Percentiles rank a stretch among this genome's conserved stretches.
phyloP scores from a whole-genome alignment of 176 grass and related monocot species.

The Zizania latifolia region DNA sequence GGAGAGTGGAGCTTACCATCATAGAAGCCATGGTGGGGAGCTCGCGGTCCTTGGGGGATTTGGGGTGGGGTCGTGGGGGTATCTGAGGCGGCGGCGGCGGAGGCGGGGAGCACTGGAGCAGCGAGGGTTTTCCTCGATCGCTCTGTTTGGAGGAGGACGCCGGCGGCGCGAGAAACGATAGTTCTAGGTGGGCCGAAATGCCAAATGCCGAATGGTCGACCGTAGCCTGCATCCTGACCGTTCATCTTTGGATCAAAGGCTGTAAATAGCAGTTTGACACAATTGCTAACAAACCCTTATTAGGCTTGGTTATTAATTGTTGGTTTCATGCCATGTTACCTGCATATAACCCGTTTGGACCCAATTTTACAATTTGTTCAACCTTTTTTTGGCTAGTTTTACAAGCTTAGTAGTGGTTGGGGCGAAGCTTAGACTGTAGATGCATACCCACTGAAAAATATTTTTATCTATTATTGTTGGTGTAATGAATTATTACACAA shows the following conservation, averaged over 20 bases:
- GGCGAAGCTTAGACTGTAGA: neutral
- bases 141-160: neutral
- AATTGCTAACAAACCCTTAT: no score
- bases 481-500: no score
- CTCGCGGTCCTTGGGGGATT: neutral
- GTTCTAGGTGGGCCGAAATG: slow-evolving; percentile 5
- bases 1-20: neutral
- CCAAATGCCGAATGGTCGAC: neutral
- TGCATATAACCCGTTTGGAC: no score
- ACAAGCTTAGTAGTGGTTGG: neutral
- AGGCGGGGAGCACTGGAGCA: neutral
- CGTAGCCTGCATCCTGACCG: neutral
- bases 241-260: neutral
- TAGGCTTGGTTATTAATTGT: no score
- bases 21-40: slow-evolving; percentile 12
- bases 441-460: no score
- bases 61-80: neutral
- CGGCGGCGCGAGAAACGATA: slow-evolving; percentile 24
- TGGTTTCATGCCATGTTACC: no score
- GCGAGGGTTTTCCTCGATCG: slow-evolving; percentile 16
- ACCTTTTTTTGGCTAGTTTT: neutral
- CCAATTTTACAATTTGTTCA: neutral
- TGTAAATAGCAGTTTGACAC: no score
- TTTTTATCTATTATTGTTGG: no score
- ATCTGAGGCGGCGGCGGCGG: slow-evolving; percentile 3